phyloP scores from a whole-genome alignment of 2,329 filamentous ascomycete species.

The Fusarium papillatum region DNA sequence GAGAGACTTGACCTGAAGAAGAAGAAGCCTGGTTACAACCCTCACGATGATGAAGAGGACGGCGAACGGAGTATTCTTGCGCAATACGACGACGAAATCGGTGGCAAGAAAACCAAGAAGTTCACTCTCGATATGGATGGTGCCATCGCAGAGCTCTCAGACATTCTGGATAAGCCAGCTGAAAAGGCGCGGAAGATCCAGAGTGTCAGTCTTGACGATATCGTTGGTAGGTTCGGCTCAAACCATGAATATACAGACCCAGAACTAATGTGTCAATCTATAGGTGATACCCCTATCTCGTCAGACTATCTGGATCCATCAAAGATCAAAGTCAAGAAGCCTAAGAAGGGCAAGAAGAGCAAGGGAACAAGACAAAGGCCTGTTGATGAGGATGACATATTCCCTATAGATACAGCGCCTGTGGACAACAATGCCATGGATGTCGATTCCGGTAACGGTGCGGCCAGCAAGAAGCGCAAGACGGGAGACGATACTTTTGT shows the following conservation, averaged over 20 bases:
- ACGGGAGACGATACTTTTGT: conserved; percentile 78
- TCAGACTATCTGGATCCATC: conserved; percentile 93
- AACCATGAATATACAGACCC: neutral
- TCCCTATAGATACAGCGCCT: conserved; percentile 56
- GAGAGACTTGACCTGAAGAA: conserved; percentile 91
- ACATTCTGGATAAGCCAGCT: conserved; percentile 65
- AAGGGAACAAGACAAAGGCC: conserved; percentile 81
- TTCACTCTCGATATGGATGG: conserved; percentile 90
- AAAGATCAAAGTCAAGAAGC: conserved; percentile 93
- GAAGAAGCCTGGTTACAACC: conserved; percentile 90
- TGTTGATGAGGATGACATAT: conserved; percentile 73
- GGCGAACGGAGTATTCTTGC: conserved; percentile 79
- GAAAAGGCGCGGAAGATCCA: conserved; percentile 74
- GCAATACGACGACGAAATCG: conserved; percentile 97
- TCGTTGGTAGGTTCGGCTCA: conserved; percentile 61
- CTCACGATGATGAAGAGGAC: conserved; percentile 77
- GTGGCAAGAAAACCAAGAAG: conserved; percentile 87
- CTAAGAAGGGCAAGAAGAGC: conserved; percentile 88
- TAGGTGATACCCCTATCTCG: conserved; percentile 52
- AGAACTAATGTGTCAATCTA: conserved; percentile 20
- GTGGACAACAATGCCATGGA: conserved; percentile 76
- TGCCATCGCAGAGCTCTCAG: conserved; percentile 73
- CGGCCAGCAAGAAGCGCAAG: conserved; percentile 71
- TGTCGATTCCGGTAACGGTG: conserved; percentile 70
- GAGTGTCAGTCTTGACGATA: conserved; percentile 85